Base-by-base conservation (phyloP, 805 yeast genomes). In the Kurtzmaniella fragi region DNA sequence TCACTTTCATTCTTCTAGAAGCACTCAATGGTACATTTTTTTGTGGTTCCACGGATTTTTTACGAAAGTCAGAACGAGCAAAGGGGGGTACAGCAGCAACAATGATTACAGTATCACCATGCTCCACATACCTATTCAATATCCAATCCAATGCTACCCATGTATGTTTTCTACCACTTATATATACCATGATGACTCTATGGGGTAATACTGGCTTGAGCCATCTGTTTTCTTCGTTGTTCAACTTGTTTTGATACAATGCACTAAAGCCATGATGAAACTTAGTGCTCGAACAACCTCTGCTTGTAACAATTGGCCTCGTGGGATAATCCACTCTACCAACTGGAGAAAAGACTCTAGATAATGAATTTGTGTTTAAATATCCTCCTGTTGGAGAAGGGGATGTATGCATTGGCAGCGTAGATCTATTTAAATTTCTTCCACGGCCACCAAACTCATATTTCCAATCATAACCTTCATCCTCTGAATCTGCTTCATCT, bases 141-240 rank as follows among this genome's bases (percentile, higher is more conserved):
- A 77, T 64, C 81, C 85, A 85, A 56, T 85, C 95, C 20, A 85
- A 57, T 1, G 88, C 80, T 9, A 83, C 87, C 95, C 95, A 85
- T 0, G 93, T 82, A 61, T 84, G 91, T 40, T 65, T 70, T 42
- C 91, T 64, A 2, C 88, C 95, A 47, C 80, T 70, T 25, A 85
- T 65, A 52, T 83, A 83, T 23, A 82, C 78, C 54, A 84, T 52
- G 4, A 84, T 65, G 1, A 73, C 71, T 49, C 89, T 65, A 29
- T 67, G 64, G 0, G 79, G 78, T 33, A 78, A 56, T 0, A 71
- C 66, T 0, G 77, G 73, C 12, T 46, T 46, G 16, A 53, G 37
- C 26, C 28, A 36, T 6, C n/a, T 20, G 13, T 39, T 34, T 23
- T 50, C 50, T 20, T 48, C 44, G 14, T 57, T 52, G 27, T 53